Conservation (phyloP, 78 protist species). For the Dictyostelium citrinum region DNA sequence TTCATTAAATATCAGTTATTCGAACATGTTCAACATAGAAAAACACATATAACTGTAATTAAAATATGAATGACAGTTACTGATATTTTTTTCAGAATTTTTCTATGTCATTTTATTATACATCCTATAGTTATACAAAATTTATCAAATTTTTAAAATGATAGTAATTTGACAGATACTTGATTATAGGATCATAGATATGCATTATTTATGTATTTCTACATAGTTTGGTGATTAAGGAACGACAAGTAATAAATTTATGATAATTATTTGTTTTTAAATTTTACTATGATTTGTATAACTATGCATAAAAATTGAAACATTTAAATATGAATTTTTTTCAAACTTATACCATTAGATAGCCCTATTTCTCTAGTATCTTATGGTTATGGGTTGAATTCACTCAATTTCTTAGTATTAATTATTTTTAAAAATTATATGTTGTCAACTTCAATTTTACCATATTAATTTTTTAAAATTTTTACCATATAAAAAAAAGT, state of each 20-base stretch:
- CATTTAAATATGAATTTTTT: too few relatives aligned
- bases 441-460: not conserved
- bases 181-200: too few relatives aligned
- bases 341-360: not conserved
- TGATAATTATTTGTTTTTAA: not conserved
- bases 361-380: not conserved
- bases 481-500: not conserved
- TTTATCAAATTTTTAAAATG: not conserved
- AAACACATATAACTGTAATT: too few relatives aligned
- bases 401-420: not conserved
- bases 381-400: not conserved
- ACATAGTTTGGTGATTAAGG: too few relatives aligned
- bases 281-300: too few relatives aligned
- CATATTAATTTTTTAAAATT: not conserved
- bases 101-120: not conserved
- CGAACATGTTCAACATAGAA: not conserved
- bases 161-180: not conserved
- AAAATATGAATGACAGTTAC: too few relatives aligned
- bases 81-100: not conserved
- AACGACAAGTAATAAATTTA: not conserved
- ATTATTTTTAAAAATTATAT: too few relatives aligned
- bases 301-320: too few relatives aligned
- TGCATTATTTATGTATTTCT: too few relatives aligned
- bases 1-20: too few relatives aligned
- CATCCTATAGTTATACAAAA: not conserved